Evolutionary conservation across 2,329 filamentous ascomycete genomes (phyloP).

Genomic region (Amesomyces nigricolor): DNA sequence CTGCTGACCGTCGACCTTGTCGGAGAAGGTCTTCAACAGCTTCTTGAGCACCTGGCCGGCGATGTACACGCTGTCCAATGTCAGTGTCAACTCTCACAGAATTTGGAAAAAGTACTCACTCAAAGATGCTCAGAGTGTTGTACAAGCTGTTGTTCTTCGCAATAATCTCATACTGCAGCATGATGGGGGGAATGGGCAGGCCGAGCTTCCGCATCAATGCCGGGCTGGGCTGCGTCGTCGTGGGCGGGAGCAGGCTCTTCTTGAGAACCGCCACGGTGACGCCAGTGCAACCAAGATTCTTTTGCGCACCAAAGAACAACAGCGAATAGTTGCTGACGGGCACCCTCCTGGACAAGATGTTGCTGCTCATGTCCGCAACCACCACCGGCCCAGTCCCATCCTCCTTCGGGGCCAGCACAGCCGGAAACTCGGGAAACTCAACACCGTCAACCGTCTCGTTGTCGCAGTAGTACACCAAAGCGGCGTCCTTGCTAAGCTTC

Average conservation of each 20-base stretch:
- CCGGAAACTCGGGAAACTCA: constrained; percentile 74
- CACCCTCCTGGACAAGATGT: constrained; percentile 77
- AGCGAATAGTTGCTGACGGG: constrained; percentile 73
- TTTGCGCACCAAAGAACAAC: constrained; percentile 91
- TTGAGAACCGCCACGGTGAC: constrained; percentile 81
- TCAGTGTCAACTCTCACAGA: not conserved
- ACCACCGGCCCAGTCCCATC: constrained; percentile 67
- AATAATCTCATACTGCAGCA: constrained; percentile 77
- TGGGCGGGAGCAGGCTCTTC: constrained; percentile 70
- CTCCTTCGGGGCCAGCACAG: constrained; percentile 50
- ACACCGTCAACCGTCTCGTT: constrained; percentile 95
- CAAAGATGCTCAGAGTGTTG: constrained; percentile 93
- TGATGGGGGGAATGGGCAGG: constrained; percentile 70
- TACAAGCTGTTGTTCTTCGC: constrained; percentile 93
- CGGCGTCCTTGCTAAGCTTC: constrained; percentile 62
- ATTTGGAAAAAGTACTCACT: constrained; percentile 39
- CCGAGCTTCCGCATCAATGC: constrained; percentile 66
- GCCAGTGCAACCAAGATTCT: constrained; percentile 84
- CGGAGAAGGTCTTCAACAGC: constrained; percentile 58
- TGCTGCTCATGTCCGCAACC: constrained; percentile 89
- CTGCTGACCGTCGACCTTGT: constrained; percentile 73
- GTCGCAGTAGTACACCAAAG: constrained; percentile 84
- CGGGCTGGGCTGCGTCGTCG: constrained; percentile 58
- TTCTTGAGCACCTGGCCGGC: constrained; percentile 82
- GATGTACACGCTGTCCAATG: constrained; percentile 62